Evolutionary conservation across 2,329 filamentous ascomycete genomes (phyloP).

Genomic region (Neonectria sp.): DNA sequence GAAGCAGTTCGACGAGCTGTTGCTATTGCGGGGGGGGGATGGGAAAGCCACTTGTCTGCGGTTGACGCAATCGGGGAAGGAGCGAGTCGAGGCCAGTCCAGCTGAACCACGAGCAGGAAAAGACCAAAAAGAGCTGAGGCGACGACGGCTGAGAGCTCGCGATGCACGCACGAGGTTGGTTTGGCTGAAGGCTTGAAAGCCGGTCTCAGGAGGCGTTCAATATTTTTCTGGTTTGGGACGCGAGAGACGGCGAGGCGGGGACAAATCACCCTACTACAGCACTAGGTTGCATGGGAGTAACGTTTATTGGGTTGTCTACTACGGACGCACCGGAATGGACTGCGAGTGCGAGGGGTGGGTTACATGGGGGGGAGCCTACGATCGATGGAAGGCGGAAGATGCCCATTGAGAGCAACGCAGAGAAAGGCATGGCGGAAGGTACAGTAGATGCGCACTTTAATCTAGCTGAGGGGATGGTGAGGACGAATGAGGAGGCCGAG

Average conservation of each 20-base stretch:
- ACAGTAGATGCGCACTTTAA: conserved; percentile 3
- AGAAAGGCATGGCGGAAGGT: no score
- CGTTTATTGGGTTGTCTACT: neutral
- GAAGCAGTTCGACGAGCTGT: neutral
- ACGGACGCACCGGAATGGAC: neutral
- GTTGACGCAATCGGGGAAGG: conserved; percentile 14
- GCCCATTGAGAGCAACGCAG: no score
- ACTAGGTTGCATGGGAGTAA: neutral
- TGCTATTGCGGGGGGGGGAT: neutral
- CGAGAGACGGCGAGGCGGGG: conserved; percentile 13
- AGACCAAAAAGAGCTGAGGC: neutral
- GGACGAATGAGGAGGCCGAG: conserved; percentile 17
- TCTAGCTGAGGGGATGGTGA: conserved; percentile 31
- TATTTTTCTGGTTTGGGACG: conserved; percentile 25
- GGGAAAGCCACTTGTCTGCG: conserved; percentile 11
- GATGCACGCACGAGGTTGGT: conserved; percentile 27
- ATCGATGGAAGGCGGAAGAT: neutral
- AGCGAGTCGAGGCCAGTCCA: conserved; percentile 22
- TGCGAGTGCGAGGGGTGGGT: neutral
- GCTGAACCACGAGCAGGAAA: conserved; percentile 13
- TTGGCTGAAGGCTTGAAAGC: conserved; percentile 5
- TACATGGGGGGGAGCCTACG: neutral
- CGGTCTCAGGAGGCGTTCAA: conserved; percentile 31
- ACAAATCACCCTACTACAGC: neutral
- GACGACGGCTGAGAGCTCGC: conserved; percentile 22